Conservation (phyloP, 2,329 filamentous ascomycete genomes). For the Fusarium kyushuense region DNA sequence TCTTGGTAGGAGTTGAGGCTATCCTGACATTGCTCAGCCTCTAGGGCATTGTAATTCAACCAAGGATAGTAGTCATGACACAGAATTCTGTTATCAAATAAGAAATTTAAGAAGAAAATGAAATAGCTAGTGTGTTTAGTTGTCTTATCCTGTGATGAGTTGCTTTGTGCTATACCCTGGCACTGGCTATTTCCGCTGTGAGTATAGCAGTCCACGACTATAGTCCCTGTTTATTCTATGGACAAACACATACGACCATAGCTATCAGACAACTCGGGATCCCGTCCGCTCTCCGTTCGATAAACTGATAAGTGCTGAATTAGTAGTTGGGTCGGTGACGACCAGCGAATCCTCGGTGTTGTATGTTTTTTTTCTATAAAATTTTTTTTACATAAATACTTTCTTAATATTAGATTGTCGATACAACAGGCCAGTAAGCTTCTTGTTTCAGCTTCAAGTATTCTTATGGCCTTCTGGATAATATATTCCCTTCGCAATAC, state of each 20-base stretch:
- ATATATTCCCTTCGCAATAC: constrained; percentile 45
- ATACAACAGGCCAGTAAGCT: too few species aligned
- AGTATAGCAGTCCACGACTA: neutral
- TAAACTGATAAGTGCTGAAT: constrained; percentile 36
- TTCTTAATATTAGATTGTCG: neutral
- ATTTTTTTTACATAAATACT: neutral
- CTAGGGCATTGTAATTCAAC: neutral
- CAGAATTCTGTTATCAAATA: rapidly evolving
- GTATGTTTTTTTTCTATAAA: constrained; percentile 27
- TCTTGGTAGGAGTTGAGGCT: neutral
- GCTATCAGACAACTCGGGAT: constrained; percentile 36
- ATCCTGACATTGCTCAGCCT: neutral
- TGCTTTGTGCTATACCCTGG: neutral
- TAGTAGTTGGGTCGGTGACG: constrained; percentile 34
- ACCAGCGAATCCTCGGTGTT: constrained; percentile 39
- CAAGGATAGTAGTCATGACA: neutral
- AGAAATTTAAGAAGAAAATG: too few species aligned
- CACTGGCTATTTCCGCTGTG: neutral
- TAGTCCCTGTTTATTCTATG: neutral
- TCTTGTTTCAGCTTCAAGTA: too few species aligned
- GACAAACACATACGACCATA: constrained; percentile 30
- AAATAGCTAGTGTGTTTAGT: neutral
- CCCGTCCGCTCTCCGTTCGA: constrained; percentile 36
- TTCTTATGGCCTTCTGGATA: constrained; percentile 21
- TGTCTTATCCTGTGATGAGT: neutral